These are phyloP conservation scores for Biscogniauxia sp. DNA, from an alignment of 2,329 filamentous ascomycete species.

Conservation along the genomic window DNA sequence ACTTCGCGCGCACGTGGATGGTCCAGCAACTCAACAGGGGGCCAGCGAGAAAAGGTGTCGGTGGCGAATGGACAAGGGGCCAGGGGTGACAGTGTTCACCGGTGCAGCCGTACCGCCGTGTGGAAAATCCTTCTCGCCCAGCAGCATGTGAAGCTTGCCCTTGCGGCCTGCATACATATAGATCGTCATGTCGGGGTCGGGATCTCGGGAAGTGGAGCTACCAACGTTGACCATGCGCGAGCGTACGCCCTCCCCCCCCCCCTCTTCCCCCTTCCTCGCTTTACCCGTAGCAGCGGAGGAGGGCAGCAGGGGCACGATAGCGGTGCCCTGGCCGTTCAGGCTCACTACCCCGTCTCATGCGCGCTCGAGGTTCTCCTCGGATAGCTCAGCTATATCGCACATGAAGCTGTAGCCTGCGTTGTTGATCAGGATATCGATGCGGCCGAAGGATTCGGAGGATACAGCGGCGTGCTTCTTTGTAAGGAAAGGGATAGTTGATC, in stretches of 20 bases:
- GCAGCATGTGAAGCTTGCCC: constrained; percentile 43
- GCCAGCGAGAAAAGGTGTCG: background rate
- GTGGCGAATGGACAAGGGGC: constrained; percentile 39
- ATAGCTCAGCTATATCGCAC: constrained; percentile 36
- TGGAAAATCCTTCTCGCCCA: constrained; percentile 45
- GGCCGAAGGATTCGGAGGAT: constrained; percentile 33
- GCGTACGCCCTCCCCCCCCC: background rate
- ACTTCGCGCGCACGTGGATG: background rate
- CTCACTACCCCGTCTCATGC: constrained; percentile 41
- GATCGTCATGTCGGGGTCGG: constrained; percentile 40
- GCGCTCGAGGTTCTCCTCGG: constrained; percentile 36
- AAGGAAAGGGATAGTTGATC: constrained; percentile 45
- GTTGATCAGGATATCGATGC: constrained; percentile 39
- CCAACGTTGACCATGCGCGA: background rate
- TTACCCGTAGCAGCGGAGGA: no score
- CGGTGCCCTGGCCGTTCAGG: constrained; percentile 39
- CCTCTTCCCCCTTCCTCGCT: no score
- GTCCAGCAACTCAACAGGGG: background rate
- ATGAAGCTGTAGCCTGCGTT: constrained; percentile 25
- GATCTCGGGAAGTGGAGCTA: constrained; percentile 34
- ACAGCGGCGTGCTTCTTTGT: constrained; percentile 12
- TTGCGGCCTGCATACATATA: constrained; percentile 44
- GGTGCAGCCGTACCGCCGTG: constrained; percentile 43
- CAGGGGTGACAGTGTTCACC: constrained; percentile 44
- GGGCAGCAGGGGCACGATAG: constrained; percentile 8